Conservation (phyloP, 345 rosid species). For the Excoecaria agallocha region DNA sequence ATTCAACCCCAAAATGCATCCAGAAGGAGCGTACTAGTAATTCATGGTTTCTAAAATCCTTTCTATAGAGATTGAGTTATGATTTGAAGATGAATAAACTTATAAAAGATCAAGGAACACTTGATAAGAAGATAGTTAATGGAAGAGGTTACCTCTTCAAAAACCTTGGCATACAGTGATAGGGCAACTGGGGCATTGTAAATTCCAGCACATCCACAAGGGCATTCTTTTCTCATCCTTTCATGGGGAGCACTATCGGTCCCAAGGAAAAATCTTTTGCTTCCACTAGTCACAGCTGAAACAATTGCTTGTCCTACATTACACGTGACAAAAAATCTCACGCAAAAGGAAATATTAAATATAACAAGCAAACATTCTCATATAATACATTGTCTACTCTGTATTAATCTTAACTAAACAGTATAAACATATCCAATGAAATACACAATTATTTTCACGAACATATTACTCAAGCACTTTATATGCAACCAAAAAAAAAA, state of each 20-base stretch:
- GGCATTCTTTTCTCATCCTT: slow-evolving; percentile 63
- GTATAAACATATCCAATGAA: neutral
- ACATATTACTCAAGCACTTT: neutral
- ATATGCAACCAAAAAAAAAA: neutral
- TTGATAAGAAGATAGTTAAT: neutral
- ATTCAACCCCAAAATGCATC: no score
- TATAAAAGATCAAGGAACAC: neutral
- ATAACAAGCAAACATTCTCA: neutral
- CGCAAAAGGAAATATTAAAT: neutral
- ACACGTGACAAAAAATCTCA: slow-evolving; percentile 12
- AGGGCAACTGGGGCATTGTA: slow-evolving; percentile 71
- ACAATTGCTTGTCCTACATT: slow-evolving; percentile 76
- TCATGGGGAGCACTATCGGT: slow-evolving; percentile 99
- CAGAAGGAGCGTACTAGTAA: no score
- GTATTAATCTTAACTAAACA: neutral
- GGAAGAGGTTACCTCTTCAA: slow-evolving; percentile 58
- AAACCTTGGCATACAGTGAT: slow-evolving; percentile 68
- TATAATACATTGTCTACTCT: neutral
- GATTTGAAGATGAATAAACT: neutral
- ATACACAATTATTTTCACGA: neutral
- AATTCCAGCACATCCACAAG: slow-evolving; percentile 95
- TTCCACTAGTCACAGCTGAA: slow-evolving; percentile 90
- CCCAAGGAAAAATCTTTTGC: slow-evolving; percentile 82
- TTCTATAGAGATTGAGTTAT: neutral
- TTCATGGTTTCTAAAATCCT: neutral